phyloP scores from a whole-genome alignment of 257 asterid genomes.

The Primulina tabacum region DNA sequence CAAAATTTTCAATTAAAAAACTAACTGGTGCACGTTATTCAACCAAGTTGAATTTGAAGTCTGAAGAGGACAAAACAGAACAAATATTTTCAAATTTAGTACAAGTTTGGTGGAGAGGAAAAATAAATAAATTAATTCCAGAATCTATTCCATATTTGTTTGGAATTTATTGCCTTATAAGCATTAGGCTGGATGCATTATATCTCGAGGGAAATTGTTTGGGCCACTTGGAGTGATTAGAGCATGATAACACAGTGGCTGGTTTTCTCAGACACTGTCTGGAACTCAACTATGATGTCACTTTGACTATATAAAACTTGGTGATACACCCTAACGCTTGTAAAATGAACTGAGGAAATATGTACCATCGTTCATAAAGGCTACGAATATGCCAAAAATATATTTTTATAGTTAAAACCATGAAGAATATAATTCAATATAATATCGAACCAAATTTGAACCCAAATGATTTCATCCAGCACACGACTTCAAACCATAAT shows the following conservation, averaged over 20 bases:
- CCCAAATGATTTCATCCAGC: too few species aligned
- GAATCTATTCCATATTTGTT: neutral
- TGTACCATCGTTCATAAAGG: too few species aligned
- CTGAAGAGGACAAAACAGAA: neutral
- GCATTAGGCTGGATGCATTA: neutral
- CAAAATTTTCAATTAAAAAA: conserved; percentile 9
- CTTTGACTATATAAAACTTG: neutral
- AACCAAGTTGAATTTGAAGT: too few species aligned
- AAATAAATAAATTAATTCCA: too few species aligned
- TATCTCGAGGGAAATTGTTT: neutral
- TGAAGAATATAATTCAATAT: too few species aligned
- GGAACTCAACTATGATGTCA: neutral
- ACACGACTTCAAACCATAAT: neutral
- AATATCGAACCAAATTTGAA: neutral
- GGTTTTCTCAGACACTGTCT: neutral
- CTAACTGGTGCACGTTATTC: neutral
- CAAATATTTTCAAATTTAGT: neutral
- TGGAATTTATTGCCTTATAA: neutral
- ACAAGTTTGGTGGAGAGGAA: neutral
- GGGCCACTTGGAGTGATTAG: neutral
- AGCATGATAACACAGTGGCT: neutral
- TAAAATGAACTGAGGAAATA: too few species aligned
- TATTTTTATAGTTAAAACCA: too few species aligned
- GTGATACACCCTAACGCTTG: too few species aligned
- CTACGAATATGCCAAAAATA: too few species aligned